Evolutionary conservation across 2,329 filamentous ascomycete genomes (phyloP).

Genomic region (Herpotrichia juniperi): DNA sequence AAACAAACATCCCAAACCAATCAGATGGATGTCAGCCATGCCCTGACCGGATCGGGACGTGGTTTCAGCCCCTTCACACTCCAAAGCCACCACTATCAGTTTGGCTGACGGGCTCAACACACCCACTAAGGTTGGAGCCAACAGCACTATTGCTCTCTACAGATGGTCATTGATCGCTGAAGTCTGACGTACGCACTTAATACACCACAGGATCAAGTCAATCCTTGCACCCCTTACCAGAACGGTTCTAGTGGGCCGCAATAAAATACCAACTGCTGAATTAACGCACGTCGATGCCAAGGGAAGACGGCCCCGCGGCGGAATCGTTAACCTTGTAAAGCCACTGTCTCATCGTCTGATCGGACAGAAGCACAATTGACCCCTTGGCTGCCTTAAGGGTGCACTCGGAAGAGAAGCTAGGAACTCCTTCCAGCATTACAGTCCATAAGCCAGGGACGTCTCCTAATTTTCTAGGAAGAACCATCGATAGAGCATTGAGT

Average conservation of each 20-base stretch:
- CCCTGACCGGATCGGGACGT: not conserved
- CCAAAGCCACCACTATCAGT: not conserved
- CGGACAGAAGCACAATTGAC: constrained; percentile 1
- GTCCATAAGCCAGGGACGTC: too few species aligned
- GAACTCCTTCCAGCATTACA: too few species aligned
- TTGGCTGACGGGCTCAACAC: not conserved
- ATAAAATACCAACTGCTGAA: not conserved
- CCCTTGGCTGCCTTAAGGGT: not conserved
- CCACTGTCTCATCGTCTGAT: not conserved
- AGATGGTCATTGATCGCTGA: not conserved
- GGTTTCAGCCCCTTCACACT: not conserved
- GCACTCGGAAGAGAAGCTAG: too few species aligned
- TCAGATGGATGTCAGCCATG: not conserved
- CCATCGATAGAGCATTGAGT: too few species aligned
- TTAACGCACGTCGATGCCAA: not conserved
- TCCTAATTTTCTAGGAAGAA: too few species aligned
- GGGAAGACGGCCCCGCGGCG: not conserved
- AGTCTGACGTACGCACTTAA: not conserved
- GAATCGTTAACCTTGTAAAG: constrained; percentile 1
- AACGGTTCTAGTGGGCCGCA: not conserved
- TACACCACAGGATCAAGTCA: too few species aligned
- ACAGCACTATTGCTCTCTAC: not conserved
- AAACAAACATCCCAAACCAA: not conserved
- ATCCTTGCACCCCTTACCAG: too few species aligned
- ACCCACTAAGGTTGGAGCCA: not conserved